Conservation (phyloP, 208 protist species). For the Trypanosoma grayi region DNA sequence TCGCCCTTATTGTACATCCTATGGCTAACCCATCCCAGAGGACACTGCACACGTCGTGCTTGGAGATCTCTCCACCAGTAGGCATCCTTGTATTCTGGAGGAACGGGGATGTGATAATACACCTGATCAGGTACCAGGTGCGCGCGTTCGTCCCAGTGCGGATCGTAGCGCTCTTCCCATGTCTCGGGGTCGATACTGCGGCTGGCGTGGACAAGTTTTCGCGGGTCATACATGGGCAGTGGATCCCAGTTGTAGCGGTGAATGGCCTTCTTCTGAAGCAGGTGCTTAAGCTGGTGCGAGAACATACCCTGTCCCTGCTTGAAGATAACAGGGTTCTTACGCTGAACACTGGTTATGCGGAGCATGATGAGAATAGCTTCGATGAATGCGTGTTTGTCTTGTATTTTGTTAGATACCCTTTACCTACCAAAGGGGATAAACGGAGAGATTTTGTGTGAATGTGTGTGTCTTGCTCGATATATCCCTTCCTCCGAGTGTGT, state of each 20-base stretch:
- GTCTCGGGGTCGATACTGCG: constrained; percentile 79
- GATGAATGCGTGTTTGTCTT: too few relatives aligned
- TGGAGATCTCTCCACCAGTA: constrained; percentile 92
- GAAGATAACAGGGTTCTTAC: constrained; percentile 89
- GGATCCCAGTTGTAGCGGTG: constrained; percentile 90
- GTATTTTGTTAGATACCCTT: too few relatives aligned
- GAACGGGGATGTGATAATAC: constrained; percentile 77
- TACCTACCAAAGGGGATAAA: too few relatives aligned
- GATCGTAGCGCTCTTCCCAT: constrained; percentile 78
- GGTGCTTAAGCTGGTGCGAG: constrained; percentile 86
- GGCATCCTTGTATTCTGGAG: constrained; percentile 87
- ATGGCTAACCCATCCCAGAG: constrained; percentile 81
- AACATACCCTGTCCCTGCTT: constrained; percentile 92
- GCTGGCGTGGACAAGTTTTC: constrained; percentile 81
- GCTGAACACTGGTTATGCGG: constrained; percentile 23
- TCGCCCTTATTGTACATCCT: constrained; percentile 82
- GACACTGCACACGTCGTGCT: constrained; percentile 86
- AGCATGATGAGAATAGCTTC: constrained; percentile 45
- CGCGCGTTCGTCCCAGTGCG: constrained; percentile 66
- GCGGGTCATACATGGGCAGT: constrained; percentile 88
- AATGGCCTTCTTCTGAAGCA: constrained; percentile 89
- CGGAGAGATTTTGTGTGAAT: too few relatives aligned
- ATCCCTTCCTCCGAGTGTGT: too few relatives aligned
- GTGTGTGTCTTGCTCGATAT: too few relatives aligned
- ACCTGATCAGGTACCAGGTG: constrained; percentile 85